These are phyloP conservation scores for Aureobasidium pullulans DNA, from an alignment of 2,329 filamentous ascomycete species.

Conservation along the genomic window DNA sequence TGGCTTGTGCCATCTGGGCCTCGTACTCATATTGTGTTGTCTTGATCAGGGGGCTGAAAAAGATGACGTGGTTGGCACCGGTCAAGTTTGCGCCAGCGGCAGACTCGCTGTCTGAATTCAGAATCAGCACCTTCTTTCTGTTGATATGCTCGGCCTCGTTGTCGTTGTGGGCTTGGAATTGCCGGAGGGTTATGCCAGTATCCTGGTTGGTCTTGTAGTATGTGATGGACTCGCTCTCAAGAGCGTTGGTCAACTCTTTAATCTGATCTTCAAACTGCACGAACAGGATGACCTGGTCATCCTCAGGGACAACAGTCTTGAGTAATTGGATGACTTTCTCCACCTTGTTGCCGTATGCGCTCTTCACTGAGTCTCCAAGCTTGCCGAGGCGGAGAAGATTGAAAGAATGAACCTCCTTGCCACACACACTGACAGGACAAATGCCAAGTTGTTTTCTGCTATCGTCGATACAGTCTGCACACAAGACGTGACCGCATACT, in stretches of 20 bases:
- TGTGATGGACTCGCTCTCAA: constrained; percentile 23
- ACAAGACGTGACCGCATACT: not conserved
- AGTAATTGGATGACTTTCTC: constrained; percentile 41
- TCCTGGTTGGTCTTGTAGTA: not conserved
- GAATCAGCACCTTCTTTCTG: constrained; percentile 45
- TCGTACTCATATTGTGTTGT: constrained; percentile 48
- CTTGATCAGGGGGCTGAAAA: constrained; percentile 49
- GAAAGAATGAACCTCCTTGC: constrained; percentile 29
- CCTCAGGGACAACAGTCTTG: constrained; percentile 25
- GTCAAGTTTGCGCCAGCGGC: constrained; percentile 56
- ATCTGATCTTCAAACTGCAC: constrained; percentile 45
- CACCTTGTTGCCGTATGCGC: constrained; percentile 41
- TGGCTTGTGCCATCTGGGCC: constrained; percentile 54
- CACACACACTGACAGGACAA: constrained; percentile 37
- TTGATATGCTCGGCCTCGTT: not conserved
- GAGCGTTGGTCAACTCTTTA: constrained; percentile 28
- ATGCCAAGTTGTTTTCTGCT: constrained; percentile 22
- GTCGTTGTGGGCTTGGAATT: not conserved
- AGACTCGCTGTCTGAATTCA: constrained; percentile 50
- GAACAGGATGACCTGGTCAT: constrained; percentile 51
- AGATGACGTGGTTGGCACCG: constrained; percentile 58
- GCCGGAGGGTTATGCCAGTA: not conserved
- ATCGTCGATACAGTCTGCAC: constrained; percentile 28
- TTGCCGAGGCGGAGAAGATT: constrained; percentile 35
- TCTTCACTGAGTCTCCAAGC: constrained; percentile 24